These are phyloP conservation scores for Pyrus pyrifolia DNA, from an alignment of 306 rosid genomes.

Conservation along the genomic window DNA sequence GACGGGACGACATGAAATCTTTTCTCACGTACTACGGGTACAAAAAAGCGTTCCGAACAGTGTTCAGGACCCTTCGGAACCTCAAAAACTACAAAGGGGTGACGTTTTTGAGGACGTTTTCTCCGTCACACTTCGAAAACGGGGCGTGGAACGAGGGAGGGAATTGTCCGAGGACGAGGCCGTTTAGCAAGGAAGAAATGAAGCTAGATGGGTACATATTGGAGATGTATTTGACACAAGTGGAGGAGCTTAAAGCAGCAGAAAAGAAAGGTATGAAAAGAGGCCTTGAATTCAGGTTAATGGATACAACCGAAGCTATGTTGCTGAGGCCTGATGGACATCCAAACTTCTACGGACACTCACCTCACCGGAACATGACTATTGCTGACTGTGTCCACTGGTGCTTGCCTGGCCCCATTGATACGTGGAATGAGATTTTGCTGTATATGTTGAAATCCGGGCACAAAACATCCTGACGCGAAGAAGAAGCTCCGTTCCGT, in stretches of 20 bases:
- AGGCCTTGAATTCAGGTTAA: slow-evolving; percentile 45
- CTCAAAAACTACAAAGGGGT: slow-evolving; percentile 51
- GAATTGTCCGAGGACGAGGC: slow-evolving; percentile 59
- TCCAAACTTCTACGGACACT: slow-evolving; percentile 56
- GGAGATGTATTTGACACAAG: slow-evolving; percentile 43
- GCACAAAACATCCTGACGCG: slow-evolving; percentile 3
- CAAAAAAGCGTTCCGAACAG: slow-evolving; percentile 58
- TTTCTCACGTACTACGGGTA: slow-evolving; percentile 38
- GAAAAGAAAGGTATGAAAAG: slow-evolving; percentile 30
- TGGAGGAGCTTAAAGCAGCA: slow-evolving; percentile 53
- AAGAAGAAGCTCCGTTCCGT: not conserved
- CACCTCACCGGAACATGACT: slow-evolving; percentile 35
- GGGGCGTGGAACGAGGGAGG: slow-evolving; percentile 92
- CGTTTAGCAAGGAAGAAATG: slow-evolving; percentile 44
- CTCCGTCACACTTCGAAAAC: slow-evolving; percentile 82
- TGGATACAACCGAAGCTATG: slow-evolving; percentile 71
- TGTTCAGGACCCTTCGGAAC: slow-evolving; percentile 33
- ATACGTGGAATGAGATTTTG: slow-evolving; percentile 85
- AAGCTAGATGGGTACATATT: slow-evolving; percentile 22
- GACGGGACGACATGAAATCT: slow-evolving; percentile 28
- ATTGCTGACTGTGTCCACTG: slow-evolving; percentile 78
- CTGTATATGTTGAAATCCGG: slow-evolving; percentile 38
- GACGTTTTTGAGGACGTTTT: slow-evolving; percentile 76
- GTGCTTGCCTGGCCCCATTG: slow-evolving; percentile 87
- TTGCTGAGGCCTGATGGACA: slow-evolving; percentile 86